A percentile compares a stretch with the other conserved stretches of the same genome.
phyloP scores from a whole-genome alignment of 1,139 yeast genomes.

The Kurtzmaniella quercitrusa region DNA sequence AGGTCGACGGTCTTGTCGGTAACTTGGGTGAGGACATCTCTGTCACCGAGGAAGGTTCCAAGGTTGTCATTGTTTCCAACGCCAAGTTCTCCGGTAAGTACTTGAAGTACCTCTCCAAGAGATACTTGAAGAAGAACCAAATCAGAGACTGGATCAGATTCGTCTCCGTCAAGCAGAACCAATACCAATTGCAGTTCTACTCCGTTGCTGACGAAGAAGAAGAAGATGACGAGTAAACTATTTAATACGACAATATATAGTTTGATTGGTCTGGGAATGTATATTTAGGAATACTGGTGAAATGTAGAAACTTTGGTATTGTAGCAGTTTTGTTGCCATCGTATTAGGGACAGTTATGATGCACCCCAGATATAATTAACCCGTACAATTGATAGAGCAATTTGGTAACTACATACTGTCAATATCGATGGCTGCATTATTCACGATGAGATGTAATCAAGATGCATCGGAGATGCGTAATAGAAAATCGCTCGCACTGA shows the following conservation, averaged over 20 bases:
- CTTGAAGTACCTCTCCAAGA: constrained; percentile 98
- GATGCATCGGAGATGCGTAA: too few species aligned
- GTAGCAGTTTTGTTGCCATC: too few species aligned
- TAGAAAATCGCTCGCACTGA: too few species aligned
- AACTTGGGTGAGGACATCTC: constrained; percentile 95
- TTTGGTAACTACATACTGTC: too few species aligned
- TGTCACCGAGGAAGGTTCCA: constrained; percentile 78
- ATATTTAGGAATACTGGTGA: not conserved
- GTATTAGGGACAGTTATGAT: too few species aligned
- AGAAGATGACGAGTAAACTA: constrained; percentile 67
- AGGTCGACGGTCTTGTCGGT: constrained; percentile 95
- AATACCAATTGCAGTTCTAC: constrained; percentile 98
- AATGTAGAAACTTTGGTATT: not conserved
- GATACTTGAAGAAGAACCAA: constrained; percentile 99
- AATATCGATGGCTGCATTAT: too few species aligned
- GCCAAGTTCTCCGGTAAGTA: constrained; percentile 99
- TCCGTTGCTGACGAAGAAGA: constrained; percentile 95
- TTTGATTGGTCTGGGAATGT: constrained; percentile 2
- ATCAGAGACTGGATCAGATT: constrained; percentile 99
- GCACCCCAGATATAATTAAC: too few species aligned
- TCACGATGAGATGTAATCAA: too few species aligned
- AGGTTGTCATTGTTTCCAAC: constrained; percentile 85
- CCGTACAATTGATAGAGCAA: too few species aligned
- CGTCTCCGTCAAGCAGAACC: constrained; percentile 93
- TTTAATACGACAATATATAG: constrained; percentile 9